Evolutionary conservation across 208 protist species (phyloP), one percentile per base, ranked within the genome.

Genomic region (Acanthamoeba sp.): DNA sequence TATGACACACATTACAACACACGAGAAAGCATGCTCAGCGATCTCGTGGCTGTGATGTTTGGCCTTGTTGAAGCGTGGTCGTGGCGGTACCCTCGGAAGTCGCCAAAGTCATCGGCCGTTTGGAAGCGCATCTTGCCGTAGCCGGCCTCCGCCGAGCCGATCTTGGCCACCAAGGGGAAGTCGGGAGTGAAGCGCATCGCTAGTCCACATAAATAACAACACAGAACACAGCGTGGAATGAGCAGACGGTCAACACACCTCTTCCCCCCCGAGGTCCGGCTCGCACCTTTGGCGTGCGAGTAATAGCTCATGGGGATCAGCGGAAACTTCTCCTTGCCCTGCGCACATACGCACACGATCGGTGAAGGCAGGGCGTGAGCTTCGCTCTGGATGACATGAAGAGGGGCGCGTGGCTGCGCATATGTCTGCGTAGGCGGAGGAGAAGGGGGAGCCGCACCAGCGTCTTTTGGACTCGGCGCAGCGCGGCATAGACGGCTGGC

Each of bases 51-150:
- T 50, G 45, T 50, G 0, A 14, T 50, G 45, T 50, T 6, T 50
- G 12, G 45, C 18, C 9, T 22, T n/a, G n/a, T n/a, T n/a, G n/a
- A n/a, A n/a, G n/a, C n/a, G n/a, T n/a, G n/a, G n/a, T 38, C 16
- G 38, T 84, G 80, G 29, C 29, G 16, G 80, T 42, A 88, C 80
- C 80, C 50, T n/a, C 80, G 42, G 32, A 95, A 69, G 84, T 95
- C 94, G 12, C 48, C 62, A 57, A 95, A 95, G 29, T 95, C 59
- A 32, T 95, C 38, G 12, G 32, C 3, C n/a, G 66, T 42, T 24
- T 66, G 36, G 52, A 95, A 62, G 36, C 40, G 48, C 48, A 95
- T 93, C 48, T 95, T 95, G 38, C 94, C 94, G 40, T 84, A 93
- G 48, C 94, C 94, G 34, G 94, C 94, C 64, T 95, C 76, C 12